Conservation (phyloP, 2,329 filamentous ascomycete genomes). For the Neonectria hederae region DNA sequence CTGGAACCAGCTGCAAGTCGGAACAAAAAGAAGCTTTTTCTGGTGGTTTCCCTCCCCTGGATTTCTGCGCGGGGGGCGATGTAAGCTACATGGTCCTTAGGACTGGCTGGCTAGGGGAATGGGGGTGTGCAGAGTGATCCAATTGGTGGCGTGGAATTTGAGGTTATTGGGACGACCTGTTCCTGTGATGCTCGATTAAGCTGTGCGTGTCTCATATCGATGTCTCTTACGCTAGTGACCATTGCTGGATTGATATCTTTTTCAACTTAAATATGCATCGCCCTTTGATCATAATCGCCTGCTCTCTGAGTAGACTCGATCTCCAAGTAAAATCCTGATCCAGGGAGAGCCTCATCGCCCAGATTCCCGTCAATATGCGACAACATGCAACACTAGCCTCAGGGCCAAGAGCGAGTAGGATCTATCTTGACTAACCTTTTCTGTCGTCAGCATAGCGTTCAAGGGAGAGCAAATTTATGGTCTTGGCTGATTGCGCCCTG, state of each 20-base stretch:
- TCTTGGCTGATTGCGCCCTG: neutral
- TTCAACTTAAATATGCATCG: neutral
- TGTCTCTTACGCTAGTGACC: too few relatives aligned
- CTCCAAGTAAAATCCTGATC: neutral
- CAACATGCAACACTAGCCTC: too few relatives aligned
- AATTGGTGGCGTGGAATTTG: slow-evolving; percentile 7
- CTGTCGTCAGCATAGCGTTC: neutral
- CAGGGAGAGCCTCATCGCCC: neutral
- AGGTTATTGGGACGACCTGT: slow-evolving; percentile 15
- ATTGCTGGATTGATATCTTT: neutral
- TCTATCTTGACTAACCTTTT: too few relatives aligned
- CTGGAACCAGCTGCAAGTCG: neutral
- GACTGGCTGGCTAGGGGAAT: neutral
- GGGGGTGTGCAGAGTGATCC: neutral
- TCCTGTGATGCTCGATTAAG: neutral
- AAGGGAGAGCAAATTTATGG: neutral
- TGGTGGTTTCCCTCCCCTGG: neutral
- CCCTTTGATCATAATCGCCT: too few relatives aligned
- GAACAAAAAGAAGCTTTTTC: slow-evolving; percentile 4
- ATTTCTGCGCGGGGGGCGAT: neutral
- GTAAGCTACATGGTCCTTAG: neutral
- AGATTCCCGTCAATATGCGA: too few relatives aligned
- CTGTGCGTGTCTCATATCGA: neutral
- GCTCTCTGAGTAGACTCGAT: neutral
- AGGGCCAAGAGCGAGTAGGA: neutral